Percentiles rank a stretch among this genome's conserved stretches.
Conservation (phyloP, 2,329 filamentous ascomycete species). For the Pseudocercospora macadamiae region DNA sequence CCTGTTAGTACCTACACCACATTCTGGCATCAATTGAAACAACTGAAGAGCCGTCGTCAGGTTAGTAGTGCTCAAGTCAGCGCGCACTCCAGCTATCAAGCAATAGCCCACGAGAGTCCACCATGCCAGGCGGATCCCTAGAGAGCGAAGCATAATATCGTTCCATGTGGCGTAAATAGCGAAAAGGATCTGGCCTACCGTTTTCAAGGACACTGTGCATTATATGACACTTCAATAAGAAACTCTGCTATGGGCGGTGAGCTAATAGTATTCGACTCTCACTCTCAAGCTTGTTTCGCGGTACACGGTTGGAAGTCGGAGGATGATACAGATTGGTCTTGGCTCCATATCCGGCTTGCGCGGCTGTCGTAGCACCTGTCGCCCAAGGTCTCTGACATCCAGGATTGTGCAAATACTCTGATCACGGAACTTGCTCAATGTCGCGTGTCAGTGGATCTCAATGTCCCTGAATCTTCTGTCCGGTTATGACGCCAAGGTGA, state of each 20-base stretch:
- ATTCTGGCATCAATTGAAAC: slow-evolving; percentile 11
- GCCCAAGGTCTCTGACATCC: neutral
- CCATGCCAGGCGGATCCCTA: neutral
- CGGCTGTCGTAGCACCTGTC: no score
- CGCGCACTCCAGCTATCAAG: neutral
- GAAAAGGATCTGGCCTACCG: neutral
- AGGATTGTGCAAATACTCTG: neutral
- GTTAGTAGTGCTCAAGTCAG: neutral
- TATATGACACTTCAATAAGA: no score
- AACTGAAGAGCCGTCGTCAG: neutral
- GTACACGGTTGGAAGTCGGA: no score
- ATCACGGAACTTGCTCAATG: neutral
- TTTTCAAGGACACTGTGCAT: neutral
- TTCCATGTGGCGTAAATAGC: no score
- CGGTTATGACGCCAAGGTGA: neutral
- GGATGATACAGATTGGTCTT: no score
- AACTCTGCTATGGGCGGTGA: no score
- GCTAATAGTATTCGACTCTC: no score
- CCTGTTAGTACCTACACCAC: slow-evolving; percentile 1
- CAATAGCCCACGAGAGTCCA: neutral
- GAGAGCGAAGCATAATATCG: neutral
- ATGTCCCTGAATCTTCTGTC: neutral
- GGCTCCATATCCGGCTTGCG: no score
- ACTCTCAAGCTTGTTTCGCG: no score
- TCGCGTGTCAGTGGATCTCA: neutral